Evolutionary conservation across 108 stramenopile species (phyloP).

Genomic region (Fragilaria crotonensis): DNA sequence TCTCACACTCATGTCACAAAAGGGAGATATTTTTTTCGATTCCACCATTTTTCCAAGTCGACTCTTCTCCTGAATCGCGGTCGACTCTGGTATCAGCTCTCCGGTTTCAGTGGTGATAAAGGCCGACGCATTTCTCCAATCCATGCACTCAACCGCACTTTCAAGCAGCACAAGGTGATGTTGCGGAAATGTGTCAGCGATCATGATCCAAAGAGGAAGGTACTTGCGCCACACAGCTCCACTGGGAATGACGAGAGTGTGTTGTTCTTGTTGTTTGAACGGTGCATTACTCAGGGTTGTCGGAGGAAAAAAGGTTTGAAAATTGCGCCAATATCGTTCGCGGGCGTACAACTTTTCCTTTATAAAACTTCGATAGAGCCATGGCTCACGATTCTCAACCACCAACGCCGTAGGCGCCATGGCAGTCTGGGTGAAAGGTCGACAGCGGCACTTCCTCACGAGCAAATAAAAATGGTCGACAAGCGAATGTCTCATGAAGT

Average conservation of each 20-base stretch:
- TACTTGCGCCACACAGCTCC: constrained; percentile 35
- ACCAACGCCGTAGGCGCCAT: background rate
- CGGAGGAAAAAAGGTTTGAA: background rate
- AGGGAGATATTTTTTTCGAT: constrained; percentile 10
- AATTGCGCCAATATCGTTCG: constrained; percentile 30
- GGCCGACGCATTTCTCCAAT: constrained; percentile 31
- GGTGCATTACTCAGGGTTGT: too few relatives aligned
- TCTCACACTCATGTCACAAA: constrained; percentile 36
- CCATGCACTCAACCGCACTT: constrained; percentile 38
- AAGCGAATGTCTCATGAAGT: too few relatives aligned
- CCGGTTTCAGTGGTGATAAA: constrained; percentile 3
- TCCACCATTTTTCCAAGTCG: constrained; percentile 22
- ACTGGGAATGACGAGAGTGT: constrained; percentile 27
- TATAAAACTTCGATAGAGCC: constrained; percentile 23
- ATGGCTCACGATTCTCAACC: constrained; percentile 3
- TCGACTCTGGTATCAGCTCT: constrained; percentile 12
- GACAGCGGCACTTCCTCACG: too few relatives aligned
- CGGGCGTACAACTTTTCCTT: constrained; percentile 31
- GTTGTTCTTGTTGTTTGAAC: constrained; percentile 3
- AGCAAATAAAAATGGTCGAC: too few relatives aligned
- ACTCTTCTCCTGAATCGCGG: constrained; percentile 29
- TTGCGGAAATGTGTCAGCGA: background rate
- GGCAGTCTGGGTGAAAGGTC: too few relatives aligned
- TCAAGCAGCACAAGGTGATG: constrained; percentile 22
- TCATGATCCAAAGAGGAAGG: constrained; percentile 15